A percentile compares a stretch with the other conserved stretches of the same genome.
Conservation (phyloP, 2,329 filamentous ascomycete genomes). For the Alternaria gansuensis region DNA sequence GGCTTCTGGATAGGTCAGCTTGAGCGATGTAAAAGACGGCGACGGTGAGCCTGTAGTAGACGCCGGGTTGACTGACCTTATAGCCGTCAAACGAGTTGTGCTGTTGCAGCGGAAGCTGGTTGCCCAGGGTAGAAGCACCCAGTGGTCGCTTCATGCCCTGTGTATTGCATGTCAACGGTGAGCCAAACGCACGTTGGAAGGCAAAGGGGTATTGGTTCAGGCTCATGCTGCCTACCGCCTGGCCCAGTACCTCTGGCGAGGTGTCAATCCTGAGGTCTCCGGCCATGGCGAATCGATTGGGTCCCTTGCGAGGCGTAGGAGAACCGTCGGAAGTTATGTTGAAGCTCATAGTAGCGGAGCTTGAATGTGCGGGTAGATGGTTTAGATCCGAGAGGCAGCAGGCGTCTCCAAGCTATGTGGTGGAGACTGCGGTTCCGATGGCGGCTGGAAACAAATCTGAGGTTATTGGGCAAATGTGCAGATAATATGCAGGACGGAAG, state of each 20-base stretch:
- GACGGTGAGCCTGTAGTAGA: neutral
- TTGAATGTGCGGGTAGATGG: conserved; percentile 39
- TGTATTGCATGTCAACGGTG: conserved; percentile 47
- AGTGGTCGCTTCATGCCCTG: conserved; percentile 54
- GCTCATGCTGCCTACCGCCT: conserved; percentile 45
- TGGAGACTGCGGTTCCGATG: conserved; percentile 14
- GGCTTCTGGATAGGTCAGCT: conserved; percentile 57
- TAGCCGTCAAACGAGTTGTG: conserved; percentile 36
- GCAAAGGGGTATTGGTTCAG: conserved; percentile 34
- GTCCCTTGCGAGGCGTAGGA: conserved; percentile 53
- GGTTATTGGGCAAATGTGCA: conserved; percentile 44
- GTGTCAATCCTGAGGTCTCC: conserved; percentile 48
- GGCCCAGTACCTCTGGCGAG: conserved; percentile 48
- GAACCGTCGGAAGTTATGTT: conserved; percentile 55
- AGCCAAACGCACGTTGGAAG: conserved; percentile 31
- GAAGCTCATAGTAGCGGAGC: conserved; percentile 46
- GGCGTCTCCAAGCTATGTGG: conserved; percentile 12
- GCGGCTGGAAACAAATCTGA: conserved; percentile 24
- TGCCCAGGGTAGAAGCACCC: conserved; percentile 49
- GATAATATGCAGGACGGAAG: conserved; percentile 49
- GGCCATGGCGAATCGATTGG: conserved; percentile 40
- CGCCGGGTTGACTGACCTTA: conserved; percentile 42
- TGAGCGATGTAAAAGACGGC: neutral
- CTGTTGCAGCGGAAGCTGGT: conserved; percentile 36
- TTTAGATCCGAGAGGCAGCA: conserved; percentile 46